A percentile compares a stretch with the other conserved stretches of the same genome.
phyloP scores from a whole-genome alignment of 176 grass and related monocot genomes.

The Juncus inflexus region DNA sequence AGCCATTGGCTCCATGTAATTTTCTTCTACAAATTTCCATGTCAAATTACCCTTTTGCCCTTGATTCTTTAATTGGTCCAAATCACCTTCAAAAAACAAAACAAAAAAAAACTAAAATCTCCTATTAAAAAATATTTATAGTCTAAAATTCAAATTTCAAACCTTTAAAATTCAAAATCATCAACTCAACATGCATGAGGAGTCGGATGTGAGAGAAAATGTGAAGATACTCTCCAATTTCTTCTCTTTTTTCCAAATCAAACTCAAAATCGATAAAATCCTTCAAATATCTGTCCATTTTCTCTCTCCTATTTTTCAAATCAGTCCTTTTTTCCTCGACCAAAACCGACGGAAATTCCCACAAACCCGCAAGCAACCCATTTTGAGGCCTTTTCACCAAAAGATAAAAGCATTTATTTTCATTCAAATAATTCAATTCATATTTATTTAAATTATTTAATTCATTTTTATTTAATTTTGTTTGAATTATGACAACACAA shows the following conservation, averaged over 20 bases:
- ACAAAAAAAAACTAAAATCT: background rate
- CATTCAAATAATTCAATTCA: background rate
- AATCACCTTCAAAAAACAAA: constrained; percentile 38
- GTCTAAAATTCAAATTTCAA: background rate
- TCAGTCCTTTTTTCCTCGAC: constrained; percentile 42
- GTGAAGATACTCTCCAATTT: constrained; percentile 72
- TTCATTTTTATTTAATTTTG: constrained; percentile 24
- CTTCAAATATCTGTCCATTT: constrained; percentile 69
- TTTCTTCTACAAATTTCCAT: constrained; percentile 49
- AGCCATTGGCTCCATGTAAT: constrained; percentile 54
- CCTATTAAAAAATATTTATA: background rate
- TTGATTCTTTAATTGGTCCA: constrained; percentile 31
- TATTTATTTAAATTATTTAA: no score
- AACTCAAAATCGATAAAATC: constrained; percentile 23
- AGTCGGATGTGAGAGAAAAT: constrained; percentile 90
- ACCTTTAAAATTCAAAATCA: constrained; percentile 77
- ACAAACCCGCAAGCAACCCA: constrained; percentile 92
- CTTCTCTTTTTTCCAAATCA: constrained; percentile 47
- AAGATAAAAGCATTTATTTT: constrained; percentile 36
- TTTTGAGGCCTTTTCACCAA: constrained; percentile 74
- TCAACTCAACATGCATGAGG: constrained; percentile 75
- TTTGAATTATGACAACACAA: constrained; percentile 68
- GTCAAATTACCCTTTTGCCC: constrained; percentile 18
- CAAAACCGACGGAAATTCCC: constrained; percentile 86
- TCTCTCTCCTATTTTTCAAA: constrained; percentile 46